Percentiles rank a stretch among this genome's conserved stretches.
Conservation (phyloP, 371 early-diverging fungal species). For the Mortierella sp. region DNA sequence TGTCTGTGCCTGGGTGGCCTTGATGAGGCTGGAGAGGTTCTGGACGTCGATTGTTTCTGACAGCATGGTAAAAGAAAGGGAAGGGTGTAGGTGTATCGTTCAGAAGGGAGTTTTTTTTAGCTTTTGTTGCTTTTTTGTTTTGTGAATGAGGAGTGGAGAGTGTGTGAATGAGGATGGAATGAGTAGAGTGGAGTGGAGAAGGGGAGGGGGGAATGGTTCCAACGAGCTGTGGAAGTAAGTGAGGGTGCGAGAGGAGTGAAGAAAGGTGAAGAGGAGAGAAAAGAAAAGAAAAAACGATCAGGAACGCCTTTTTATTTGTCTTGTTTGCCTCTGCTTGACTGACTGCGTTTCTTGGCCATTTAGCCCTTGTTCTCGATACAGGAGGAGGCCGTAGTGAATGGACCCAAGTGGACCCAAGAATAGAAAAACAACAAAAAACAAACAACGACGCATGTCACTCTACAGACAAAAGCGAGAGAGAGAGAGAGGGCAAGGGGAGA, state of each 20-base stretch:
- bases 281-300: background rate
- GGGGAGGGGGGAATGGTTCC: background rate
- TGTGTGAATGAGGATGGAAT: background rate
- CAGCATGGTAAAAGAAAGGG: background rate
- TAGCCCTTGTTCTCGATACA: background rate
- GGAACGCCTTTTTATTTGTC: too few relatives aligned
- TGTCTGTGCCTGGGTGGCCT: conserved; percentile 46
- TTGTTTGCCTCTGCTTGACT: background rate
- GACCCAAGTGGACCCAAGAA: conserved; percentile 4
- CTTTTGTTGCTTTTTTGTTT: background rate
- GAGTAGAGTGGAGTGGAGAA: background rate
- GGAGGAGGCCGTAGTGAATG: too few relatives aligned
- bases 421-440: background rate
- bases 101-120: background rate
- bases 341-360: background rate
- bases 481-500: background rate
- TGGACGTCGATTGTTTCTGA: conserved; percentile 25
- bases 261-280: background rate
- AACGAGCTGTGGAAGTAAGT: conserved; percentile 9
- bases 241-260: conserved; percentile 8
- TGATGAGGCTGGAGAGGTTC: conserved; percentile 44
- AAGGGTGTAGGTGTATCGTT: background rate
- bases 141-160: conserved; percentile 3
- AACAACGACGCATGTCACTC: conserved; percentile 2
- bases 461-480: background rate